These are phyloP conservation scores for Acanthamoeba quina DNA, from an alignment of 208 protist genomes.

Conservation along the genomic window DNA sequence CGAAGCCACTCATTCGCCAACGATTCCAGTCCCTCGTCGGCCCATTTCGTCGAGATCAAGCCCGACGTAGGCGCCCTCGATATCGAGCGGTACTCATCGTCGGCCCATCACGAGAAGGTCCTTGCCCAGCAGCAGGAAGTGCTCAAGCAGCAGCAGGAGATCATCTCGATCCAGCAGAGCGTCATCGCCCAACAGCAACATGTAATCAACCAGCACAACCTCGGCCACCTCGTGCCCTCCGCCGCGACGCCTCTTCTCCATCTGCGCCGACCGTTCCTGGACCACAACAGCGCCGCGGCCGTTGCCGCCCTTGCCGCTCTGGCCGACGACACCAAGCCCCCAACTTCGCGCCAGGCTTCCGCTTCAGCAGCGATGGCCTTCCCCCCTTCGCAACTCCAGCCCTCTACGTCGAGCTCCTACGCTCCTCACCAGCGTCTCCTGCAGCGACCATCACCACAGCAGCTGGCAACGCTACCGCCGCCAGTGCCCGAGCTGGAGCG, in stretches of 20 bases:
- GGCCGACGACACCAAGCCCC: background rate
- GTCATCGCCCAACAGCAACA: slow-evolving; percentile 48
- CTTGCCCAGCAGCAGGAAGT: slow-evolving; percentile 61
- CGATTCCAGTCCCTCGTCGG: background rate
- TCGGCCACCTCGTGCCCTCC: background rate
- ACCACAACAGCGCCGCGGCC: slow-evolving; percentile 21
- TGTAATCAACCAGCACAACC: slow-evolving; percentile 33
- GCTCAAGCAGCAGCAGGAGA: slow-evolving; percentile 66
- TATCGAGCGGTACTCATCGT: background rate
- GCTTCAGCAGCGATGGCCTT: background rate
- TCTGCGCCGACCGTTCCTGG: background rate
- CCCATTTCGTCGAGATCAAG: background rate
- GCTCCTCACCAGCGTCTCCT: background rate
- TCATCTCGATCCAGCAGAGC: slow-evolving; percentile 38
- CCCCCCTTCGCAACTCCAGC: background rate
- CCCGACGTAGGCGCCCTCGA: background rate
- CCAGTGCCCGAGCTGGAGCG: background rate
- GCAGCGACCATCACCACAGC: background rate
- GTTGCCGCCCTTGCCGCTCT: background rate
- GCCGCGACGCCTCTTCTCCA: background rate
- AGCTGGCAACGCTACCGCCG: background rate
- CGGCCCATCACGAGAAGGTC: background rate
- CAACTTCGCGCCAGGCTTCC: background rate
- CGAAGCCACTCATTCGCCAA: background rate
- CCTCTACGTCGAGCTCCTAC: background rate